phyloP scores from a whole-genome alignment of 176 grass and related monocot species.

The Microstegium vimineum region DNA sequence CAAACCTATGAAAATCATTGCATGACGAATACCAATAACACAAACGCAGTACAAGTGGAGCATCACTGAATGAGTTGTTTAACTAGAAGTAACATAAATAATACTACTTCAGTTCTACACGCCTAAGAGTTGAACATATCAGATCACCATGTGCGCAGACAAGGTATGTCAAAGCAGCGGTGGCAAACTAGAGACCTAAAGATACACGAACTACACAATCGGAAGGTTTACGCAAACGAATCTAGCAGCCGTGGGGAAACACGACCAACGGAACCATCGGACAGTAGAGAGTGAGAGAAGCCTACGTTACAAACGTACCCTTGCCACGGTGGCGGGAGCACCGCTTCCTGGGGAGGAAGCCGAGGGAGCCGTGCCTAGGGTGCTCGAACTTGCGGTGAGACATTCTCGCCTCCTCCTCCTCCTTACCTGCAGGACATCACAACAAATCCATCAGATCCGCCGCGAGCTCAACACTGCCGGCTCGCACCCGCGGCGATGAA shows the following conservation, averaged over 20 bases:
- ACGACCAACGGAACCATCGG: neutral
- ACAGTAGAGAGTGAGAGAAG: neutral
- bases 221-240: neutral
- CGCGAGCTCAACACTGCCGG: too few species aligned
- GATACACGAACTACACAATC: too few species aligned
- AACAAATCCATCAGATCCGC: conserved; percentile 24
- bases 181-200: neutral
- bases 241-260: neutral
- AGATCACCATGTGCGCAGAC: neutral
- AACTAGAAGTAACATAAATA: neutral
- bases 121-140: neutral
- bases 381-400: conserved; percentile 98
- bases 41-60: neutral
- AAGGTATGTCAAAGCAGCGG: neutral
- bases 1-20: neutral
- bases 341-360: conserved; percentile 92
- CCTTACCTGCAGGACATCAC: conserved; percentile 29
- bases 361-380: conserved; percentile 93
- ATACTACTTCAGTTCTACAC: neutral
- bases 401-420: conserved; percentile 45
- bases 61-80: neutral
- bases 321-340: conserved; percentile 81
- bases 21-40: neutral
- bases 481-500: neutral
- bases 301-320: conserved; percentile 51